Evolutionary conservation across 306 rosid genomes (phyloP), one percentile per base, ranked within the genome.

Genomic region (Urtica urens): DNA sequence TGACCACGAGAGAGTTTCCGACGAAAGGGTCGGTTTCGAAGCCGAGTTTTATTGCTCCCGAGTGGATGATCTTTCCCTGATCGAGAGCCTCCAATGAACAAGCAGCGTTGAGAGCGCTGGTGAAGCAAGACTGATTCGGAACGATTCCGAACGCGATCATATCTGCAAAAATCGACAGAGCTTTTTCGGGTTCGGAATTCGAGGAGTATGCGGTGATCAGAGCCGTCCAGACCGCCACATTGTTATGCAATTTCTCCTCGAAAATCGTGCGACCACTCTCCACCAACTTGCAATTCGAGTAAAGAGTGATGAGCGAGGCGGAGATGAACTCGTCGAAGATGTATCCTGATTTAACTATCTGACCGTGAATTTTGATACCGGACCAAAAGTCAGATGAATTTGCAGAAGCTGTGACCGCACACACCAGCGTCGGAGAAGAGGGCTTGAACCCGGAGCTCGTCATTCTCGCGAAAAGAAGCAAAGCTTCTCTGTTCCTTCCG

Each of bases 211-310:
- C 96, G 1, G 87, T 83, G 45, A 87, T 20, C 33, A 87, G 85
- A 51, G 94, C 93, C 1, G 93, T 80, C 93, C 96, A 87, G 2
- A 71, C 87, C 20, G 77, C 94, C 42, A 87, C 87, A 71, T 78
- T 83, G 53, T 68, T 75, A 38, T 42, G 46, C 64, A 51, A 15
- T 14, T 23, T 53, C 65, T 76, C 83, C 6, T 35, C 4, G 44
- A 87, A 87, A 63, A 73, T 58, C 50, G 26, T 47, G 19, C 30
- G 29, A 4, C 81, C 75, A 53, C 46, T 38, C 53, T 67, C 74
- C 51, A 74, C 74, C 51, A 55, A 78, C 41, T 59, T 75, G 69
- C 94, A 87, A 60, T 73, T 55, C 0, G 78, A 72, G 51, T 80
- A 87, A 53, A 80, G 79, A 10, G 93, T 80, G 41, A 80, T 69